A percentile compares a stretch with the other conserved stretches of the same genome.
These are phyloP conservation scores for Penicillium corylophilum DNA, from an alignment of 2,329 filamentous ascomycete genomes.

Conservation along the genomic window DNA sequence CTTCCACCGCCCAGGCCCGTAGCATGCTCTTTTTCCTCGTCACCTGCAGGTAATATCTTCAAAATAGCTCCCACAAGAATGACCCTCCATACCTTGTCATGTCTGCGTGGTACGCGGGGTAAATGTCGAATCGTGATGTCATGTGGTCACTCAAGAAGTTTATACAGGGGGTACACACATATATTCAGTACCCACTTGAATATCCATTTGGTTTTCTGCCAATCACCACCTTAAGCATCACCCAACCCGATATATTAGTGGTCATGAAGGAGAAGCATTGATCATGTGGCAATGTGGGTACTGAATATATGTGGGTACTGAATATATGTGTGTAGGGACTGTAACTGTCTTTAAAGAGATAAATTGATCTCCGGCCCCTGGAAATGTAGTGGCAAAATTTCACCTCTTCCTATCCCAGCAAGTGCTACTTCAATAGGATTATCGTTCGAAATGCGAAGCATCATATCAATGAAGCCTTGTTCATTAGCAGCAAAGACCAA, in stretches of 20 bases:
- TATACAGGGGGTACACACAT: no score
- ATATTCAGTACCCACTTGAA: no score
- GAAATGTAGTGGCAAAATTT: neutral
- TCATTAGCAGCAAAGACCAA: neutral
- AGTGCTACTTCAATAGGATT: neutral
- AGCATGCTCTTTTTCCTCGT: neutral
- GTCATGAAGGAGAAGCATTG: no score
- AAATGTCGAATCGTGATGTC: conserved; percentile 7
- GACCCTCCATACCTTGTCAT: neutral
- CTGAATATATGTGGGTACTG: no score
- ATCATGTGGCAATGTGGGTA: no score
- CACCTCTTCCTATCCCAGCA: neutral
- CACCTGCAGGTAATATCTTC: no score
- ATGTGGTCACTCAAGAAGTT: neutral
- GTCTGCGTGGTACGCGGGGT: neutral
- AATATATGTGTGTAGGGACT: no score
- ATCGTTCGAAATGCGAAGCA: neutral
- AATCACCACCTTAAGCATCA: no score
- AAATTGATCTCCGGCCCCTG: neutral
- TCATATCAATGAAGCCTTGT: neutral
- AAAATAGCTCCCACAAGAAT: neutral
- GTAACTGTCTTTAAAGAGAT: neutral
- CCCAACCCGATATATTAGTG: no score
- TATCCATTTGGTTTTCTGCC: no score
- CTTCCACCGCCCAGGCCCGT: neutral